Evolutionary conservation across 2,329 filamentous ascomycete species (phyloP).

Genomic region (Fusarium albidum): DNA sequence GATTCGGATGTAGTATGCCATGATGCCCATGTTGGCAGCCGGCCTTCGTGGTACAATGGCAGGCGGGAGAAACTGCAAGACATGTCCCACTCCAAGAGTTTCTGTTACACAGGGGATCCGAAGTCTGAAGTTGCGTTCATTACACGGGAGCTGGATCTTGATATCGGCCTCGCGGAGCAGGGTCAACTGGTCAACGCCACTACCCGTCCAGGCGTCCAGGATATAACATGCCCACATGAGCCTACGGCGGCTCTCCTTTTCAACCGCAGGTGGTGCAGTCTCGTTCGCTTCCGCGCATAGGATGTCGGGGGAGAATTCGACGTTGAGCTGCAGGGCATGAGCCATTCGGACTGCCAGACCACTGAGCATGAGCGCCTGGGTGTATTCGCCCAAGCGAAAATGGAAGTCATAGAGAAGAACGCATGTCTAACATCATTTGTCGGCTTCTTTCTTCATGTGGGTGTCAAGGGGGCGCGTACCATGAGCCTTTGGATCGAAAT

Average conservation of each 20-base stretch:
- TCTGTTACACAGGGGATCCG: conserved; percentile 51
- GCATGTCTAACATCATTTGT: conserved; percentile 41
- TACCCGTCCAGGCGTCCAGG: conserved; percentile 51
- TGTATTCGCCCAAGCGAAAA: conserved; percentile 50
- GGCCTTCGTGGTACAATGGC: conserved; percentile 50
- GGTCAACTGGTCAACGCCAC: conserved; percentile 49
- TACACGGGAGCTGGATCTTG: conserved; percentile 51
- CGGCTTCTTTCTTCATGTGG: neutral
- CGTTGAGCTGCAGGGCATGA: conserved; percentile 51
- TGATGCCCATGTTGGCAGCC: conserved; percentile 54
- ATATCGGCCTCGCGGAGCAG: conserved; percentile 51
- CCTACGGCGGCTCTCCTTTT: conserved; percentile 49
- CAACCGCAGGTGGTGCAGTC: conserved; percentile 45
- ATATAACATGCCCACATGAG: conserved; percentile 55
- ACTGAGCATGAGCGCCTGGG: conserved; percentile 51
- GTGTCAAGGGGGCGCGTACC: conserved; percentile 36
- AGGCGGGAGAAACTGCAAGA: conserved; percentile 50
- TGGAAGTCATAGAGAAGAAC: conserved; percentile 52
- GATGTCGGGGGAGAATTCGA: conserved; percentile 48
- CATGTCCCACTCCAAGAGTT: conserved; percentile 51
- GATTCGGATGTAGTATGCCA: conserved; percentile 53
- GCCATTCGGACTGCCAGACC: conserved; percentile 53
- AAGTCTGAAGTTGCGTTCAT: conserved; percentile 53
- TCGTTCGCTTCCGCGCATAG: conserved; percentile 46
- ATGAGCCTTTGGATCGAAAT: conserved; percentile 50